Evolutionary conservation across 2,329 filamentous ascomycete genomes (phyloP), one percentile per base, ranked within the genome.

Genomic region (Pseudogymnoascus sp.): DNA sequence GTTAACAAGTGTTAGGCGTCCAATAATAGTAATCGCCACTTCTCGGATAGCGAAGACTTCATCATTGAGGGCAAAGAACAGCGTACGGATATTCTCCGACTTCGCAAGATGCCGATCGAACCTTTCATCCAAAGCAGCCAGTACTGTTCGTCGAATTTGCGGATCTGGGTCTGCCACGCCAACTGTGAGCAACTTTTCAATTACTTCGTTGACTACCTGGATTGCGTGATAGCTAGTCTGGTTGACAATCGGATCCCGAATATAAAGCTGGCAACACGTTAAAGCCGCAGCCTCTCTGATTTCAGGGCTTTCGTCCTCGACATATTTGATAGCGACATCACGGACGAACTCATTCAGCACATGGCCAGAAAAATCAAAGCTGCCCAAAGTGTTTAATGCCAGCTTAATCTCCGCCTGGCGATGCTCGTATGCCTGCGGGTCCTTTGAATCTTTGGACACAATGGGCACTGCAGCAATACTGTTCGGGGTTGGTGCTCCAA

Each of bases 271-370:
- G 73, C 96, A 99, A 76, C 95, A 97, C 4, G 96, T 99, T 66
- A 99, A 81, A 14, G 95, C 93, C 2, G 95, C 93, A 14, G 95
- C 95, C 75, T 96, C 93, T 65, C 95, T 87, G 60, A 96, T 97
- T 67, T 96, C 90, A 0, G 91, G 84, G 70, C 96, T 96, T 69
- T 97, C 93, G 67, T 96, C 95, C 69, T 99, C 93, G 44, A 99
- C 93, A 70, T 97, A 99, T 74, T 93, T 95, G 72, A 99, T 96
- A 3, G 96, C 95, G 60, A 99, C 95, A 73, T 99, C 95, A 23
- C 95, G 90, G 28, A 99, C 95, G 69, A 99, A 99, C 74, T 99
- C 96, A 71, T 99, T 99, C 14, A 99, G 79, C 14, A 97, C 89
- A 71, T 97, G 92, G 1, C 91, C 88, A 62, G 83, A 88, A 72